A percentile compares a stretch with the other conserved stretches of the same genome.
phyloP scores from a whole-genome alignment of 768 basidiomycete genomes.

The Pulveroboletus sp. region DNA sequence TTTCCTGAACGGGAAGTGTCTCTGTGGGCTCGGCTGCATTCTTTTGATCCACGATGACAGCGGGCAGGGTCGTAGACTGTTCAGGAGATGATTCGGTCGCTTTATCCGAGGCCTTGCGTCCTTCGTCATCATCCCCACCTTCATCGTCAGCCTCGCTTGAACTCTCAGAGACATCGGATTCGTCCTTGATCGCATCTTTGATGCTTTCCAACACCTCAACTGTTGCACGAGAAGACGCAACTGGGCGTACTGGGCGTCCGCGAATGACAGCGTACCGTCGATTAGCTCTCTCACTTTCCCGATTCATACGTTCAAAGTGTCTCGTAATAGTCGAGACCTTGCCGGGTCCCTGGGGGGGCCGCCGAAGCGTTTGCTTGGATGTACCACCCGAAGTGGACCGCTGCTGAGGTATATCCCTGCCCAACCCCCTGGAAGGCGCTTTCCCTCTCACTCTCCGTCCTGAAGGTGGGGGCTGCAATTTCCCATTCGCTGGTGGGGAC shows the following conservation, averaged over 20 bases:
- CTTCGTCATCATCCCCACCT: slow-evolving; percentile 57
- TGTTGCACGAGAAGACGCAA: slow-evolving; percentile 83
- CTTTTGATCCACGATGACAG: slow-evolving; percentile 10
- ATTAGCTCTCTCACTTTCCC: slow-evolving; percentile 71
- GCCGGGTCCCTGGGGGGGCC: slow-evolving; percentile 46
- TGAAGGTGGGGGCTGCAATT: slow-evolving; percentile 26
- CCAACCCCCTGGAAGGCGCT: slow-evolving; percentile 28
- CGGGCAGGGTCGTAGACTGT: slow-evolving; percentile 30
- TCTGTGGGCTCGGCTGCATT: slow-evolving; percentile 2
- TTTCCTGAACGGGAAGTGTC: slow-evolving; percentile 31
- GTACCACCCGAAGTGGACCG: slow-evolving; percentile 39
- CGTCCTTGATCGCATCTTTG: slow-evolving; percentile 88
- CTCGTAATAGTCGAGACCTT: slow-evolving; percentile 88
- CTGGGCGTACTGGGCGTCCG: slow-evolving; percentile 84
- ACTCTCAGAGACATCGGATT: slow-evolving; percentile 70
- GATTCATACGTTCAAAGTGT: slow-evolving; percentile 84
- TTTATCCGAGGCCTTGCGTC: slow-evolving; percentile 29
- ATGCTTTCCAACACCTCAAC: slow-evolving; percentile 88
- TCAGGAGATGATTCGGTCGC: slow-evolving; percentile 31
- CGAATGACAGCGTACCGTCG: slow-evolving; percentile 84
- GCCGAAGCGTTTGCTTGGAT: slow-evolving; percentile 54
- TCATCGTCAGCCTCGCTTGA: slow-evolving; percentile 67
- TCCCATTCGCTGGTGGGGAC: slow-evolving; percentile 24
- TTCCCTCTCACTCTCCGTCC: slow-evolving; percentile 39
- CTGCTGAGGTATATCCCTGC: slow-evolving; percentile 38